Evolutionary conservation across 139 green algal species (phyloP).

Genomic region (Chlamydomonas incerta): DNA sequence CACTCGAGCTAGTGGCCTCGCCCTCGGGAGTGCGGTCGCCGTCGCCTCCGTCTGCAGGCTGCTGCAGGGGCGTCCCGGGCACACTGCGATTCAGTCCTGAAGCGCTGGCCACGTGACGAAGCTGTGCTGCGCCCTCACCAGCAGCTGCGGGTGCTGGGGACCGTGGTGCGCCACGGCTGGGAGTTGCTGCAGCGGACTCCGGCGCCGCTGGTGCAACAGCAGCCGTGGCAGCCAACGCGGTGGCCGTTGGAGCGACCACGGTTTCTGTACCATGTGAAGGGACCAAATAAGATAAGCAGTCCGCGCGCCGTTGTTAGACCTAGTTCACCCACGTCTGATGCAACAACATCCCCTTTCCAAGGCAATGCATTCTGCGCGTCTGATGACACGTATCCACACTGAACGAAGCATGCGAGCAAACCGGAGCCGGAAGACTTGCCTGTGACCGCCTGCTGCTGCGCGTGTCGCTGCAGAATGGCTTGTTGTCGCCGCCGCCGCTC

Average conservation of each 20-base stretch:
- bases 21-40: conserved; percentile 53
- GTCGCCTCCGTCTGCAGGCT: background rate
- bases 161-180: background rate
- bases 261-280: background rate
- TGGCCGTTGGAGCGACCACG: background rate
- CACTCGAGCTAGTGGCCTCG: conserved; percentile 36
- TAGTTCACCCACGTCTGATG: no score
- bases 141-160: background rate
- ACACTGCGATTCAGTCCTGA: background rate
- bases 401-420: no score
- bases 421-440: background rate
- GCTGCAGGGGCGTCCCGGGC: background rate
- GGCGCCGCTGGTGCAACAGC: background rate
- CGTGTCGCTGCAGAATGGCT: conserved; percentile 32
- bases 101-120: conserved; percentile 5
- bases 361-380: no score
- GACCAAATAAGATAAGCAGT: background rate
- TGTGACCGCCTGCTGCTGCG: conserved; percentile 21
- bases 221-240: background rate
- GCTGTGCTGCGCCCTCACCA: background rate
- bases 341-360: no score
- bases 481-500: conserved; percentile 19
- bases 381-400: no score
- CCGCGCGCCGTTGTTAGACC: no score
- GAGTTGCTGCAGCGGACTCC: background rate